Conservation (phyloP, 2,329 filamentous ascomycete genomes). For the Clonostachys byssicola region DNA sequence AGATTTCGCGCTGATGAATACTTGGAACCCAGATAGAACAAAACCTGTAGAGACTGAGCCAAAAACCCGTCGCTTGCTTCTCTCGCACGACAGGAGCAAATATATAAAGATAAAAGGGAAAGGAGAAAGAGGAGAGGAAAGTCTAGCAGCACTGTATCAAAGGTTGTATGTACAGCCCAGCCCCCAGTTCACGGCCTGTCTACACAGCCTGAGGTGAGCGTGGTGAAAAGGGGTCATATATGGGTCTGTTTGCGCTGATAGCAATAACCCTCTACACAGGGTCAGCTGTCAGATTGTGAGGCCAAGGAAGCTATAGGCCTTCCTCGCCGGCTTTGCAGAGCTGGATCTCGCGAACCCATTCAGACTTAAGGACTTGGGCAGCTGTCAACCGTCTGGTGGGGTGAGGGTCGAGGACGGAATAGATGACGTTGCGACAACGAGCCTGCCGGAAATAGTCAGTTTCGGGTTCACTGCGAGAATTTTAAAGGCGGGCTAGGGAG, state of each 20-base stretch:
- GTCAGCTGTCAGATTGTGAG: no score
- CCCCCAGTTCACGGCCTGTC: no score
- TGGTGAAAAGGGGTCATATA: no score
- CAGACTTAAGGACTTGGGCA: conserved; percentile 93
- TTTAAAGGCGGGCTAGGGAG: neutral
- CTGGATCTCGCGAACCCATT: conserved; percentile 98
- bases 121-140: neutral
- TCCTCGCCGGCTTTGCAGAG: conserved; percentile 96
- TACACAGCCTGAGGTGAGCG: no score
- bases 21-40: no score
- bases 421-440: conserved; percentile 96
- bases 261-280: no score
- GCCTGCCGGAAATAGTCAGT: conserved; percentile 53
- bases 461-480: neutral
- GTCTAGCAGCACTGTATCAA: neutral
- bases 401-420: conserved; percentile 95
- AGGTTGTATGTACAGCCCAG: no score
- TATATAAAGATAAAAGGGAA: neutral
- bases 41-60: neutral
- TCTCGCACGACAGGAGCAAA: neutral
- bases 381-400: conserved; percentile 89
- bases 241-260: no score
- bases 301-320: conserved; percentile 59
- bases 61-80: neutral
- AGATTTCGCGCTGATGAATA: no score